Evolutionary conservation across 2,329 filamentous ascomycete genomes (phyloP).

Genomic region (Xylaria polymorpha): DNA sequence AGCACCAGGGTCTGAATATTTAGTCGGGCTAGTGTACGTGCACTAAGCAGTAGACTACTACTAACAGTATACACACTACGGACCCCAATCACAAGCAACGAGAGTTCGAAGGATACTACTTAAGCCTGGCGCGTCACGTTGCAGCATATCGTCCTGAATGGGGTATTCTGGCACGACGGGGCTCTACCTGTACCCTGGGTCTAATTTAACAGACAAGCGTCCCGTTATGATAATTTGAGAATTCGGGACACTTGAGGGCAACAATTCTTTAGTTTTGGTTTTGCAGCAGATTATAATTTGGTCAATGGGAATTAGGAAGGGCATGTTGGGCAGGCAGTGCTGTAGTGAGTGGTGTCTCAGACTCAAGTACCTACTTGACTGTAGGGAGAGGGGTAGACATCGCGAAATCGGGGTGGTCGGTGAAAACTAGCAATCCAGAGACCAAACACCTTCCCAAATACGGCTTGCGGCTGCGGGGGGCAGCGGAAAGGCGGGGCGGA

Average conservation of each 20-base stretch:
- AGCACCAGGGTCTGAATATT: constrained; percentile 26
- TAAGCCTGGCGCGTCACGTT: constrained; percentile 33
- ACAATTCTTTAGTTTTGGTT: background rate
- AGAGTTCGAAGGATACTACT: constrained; percentile 16
- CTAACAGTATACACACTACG: constrained; percentile 8
- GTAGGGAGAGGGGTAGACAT: constrained; percentile 17
- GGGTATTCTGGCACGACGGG: constrained; percentile 19
- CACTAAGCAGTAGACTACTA: background rate
- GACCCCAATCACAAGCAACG: constrained; percentile 25
- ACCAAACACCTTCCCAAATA: constrained; percentile 26
- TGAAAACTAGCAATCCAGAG: constrained; percentile 34
- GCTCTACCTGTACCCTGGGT: background rate
- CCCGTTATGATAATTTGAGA: background rate
- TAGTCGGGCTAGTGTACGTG: constrained; percentile 10
- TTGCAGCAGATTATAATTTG: constrained; percentile 3
- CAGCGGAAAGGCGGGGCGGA: constrained; percentile 44
- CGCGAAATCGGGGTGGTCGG: constrained; percentile 26
- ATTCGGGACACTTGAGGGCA: background rate
- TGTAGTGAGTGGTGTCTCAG: background rate
- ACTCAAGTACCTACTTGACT: too few relatives aligned
- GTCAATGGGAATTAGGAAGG: background rate
- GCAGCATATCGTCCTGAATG: constrained; percentile 26
- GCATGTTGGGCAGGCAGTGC: background rate
- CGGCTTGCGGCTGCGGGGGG: constrained; percentile 36
- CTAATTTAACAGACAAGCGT: constrained; percentile 6